phyloP scores from a whole-genome alignment of 1,284 basidiomycete species.

The Chalciporus sp. region DNA sequence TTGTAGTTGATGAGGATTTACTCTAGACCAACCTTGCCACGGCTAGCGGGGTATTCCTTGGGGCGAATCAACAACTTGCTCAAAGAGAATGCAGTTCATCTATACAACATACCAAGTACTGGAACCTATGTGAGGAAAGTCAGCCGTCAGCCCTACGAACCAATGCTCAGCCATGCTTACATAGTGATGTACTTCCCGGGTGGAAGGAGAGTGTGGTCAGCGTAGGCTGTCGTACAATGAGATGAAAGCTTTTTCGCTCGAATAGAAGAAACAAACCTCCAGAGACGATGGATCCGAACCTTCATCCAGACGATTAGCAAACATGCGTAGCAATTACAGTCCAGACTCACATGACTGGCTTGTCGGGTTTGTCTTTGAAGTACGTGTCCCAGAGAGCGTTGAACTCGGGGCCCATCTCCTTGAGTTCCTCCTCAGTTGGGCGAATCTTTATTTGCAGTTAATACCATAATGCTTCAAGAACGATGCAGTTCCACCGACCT shows the following conservation, averaged over 20 bases:
- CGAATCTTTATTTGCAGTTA: constrained; percentile 48
- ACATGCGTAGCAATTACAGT: not conserved
- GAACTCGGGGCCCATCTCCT: constrained; percentile 78
- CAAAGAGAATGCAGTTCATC: not conserved
- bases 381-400: constrained; percentile 66
- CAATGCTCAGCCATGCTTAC: constrained; percentile 24
- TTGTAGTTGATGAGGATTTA: constrained; percentile 7
- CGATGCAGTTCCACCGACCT: constrained; percentile 40
- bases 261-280: constrained; percentile 40
- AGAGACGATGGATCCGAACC: constrained; percentile 67
- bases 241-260: constrained; percentile 1
- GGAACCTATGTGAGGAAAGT: constrained; percentile 43
- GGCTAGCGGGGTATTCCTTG: constrained; percentile 63
- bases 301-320: constrained; percentile 17
- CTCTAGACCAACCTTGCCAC: constrained; percentile 51
- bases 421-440: constrained; percentile 65
- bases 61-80: not conserved
- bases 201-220: constrained; percentile 67
- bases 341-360: constrained; percentile 60
- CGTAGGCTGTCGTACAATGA: constrained; percentile 49
- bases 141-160: not conserved
- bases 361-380: constrained; percentile 78
- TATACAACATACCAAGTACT: constrained; percentile 49
- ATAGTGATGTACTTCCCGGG: constrained; percentile 74
- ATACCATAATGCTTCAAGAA: not conserved